These are phyloP conservation scores for Lycium ferocissimum DNA, from an alignment of 257 asterid species.

Conservation along the genomic window DNA sequence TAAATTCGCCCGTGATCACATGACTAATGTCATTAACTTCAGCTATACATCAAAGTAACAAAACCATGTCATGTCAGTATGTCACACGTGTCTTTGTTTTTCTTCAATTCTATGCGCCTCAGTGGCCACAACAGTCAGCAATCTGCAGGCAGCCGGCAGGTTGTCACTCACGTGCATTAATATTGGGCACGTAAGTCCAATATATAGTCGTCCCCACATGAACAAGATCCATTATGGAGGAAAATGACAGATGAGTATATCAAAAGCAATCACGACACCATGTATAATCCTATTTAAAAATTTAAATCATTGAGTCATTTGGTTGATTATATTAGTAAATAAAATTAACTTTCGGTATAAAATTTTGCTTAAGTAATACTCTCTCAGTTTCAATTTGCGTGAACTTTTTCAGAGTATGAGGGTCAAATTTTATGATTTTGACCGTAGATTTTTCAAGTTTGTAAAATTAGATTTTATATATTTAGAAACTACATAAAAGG, in stretches of 20 bases:
- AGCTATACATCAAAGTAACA: not conserved
- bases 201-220: slow-evolving; percentile 12
- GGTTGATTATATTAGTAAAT: too few species aligned
- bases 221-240: slow-evolving; percentile 20
- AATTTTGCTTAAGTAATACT: not conserved
- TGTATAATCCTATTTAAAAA: not conserved
- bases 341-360: too few species aligned
- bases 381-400: too few species aligned
- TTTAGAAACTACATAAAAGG: too few species aligned
- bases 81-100: slow-evolving; percentile 5
- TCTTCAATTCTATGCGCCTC: not conserved
- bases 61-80: not conserved
- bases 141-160: not conserved
- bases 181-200: slow-evolving; percentile 20
- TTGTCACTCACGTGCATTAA: slow-evolving; percentile 29
- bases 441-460: too few species aligned
- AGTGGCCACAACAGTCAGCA: not conserved
- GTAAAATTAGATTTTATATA: too few species aligned
- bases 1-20: not conserved
- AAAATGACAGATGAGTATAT: not conserved
- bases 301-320: not conserved
- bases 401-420: too few species aligned
- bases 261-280: slow-evolving; percentile 11
- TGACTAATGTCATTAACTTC: too few species aligned
- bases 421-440: too few species aligned